Evolutionary conservation across 148 eudicot genomes (phyloP), one percentile per base, ranked within the genome.

Genomic region (Heliamphora exappendiculata): DNA sequence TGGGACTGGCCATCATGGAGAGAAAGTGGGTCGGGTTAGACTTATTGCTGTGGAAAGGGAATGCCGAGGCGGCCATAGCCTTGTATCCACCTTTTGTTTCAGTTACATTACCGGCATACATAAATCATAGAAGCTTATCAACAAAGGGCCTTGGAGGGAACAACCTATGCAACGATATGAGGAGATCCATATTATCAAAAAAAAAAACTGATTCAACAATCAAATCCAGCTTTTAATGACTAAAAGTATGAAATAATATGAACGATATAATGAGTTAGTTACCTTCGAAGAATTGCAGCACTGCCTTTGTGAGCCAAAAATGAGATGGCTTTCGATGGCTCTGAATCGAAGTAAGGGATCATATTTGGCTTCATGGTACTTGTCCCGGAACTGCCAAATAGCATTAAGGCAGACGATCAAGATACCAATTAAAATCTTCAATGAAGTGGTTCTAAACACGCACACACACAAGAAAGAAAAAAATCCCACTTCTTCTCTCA

Each of bases 321-420:
- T 6, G 82, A 68, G 41, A 47, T 63, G 49, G 81, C 76, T 72
- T 75, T 82, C 13, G 78, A 71, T 57, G 80, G 75, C 14, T 34
- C 53, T 29, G 86, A 85, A 59, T 85, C 84, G 34, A 78, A 83
- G 58, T 78, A 80, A 68, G 86, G 88, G 74, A 85, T 78, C 75
- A 83, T 7, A 41, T 85, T 85, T 31, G 82, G 86, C 74, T 76
- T 78, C 88, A 82, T 82, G 17, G 83, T 37, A 75, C 84, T 85
- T 14, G 88, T 82, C 67, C 86, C 88, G 1, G 86, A 82, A 59
- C 86, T 83, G 76, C 34, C 22, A 75, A n/a, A 75, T 14, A 54
- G 47, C 45, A 44, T 31, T 24, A 71, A 29, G 51, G 51, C 11
- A n/a, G 13, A 58, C 31, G 20, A 22, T 47, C 10, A 45, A 33